Base-by-base conservation (phyloP, 495 filamentous ascomycete genomes). In the Trichoderma orchidacearum region DNA sequence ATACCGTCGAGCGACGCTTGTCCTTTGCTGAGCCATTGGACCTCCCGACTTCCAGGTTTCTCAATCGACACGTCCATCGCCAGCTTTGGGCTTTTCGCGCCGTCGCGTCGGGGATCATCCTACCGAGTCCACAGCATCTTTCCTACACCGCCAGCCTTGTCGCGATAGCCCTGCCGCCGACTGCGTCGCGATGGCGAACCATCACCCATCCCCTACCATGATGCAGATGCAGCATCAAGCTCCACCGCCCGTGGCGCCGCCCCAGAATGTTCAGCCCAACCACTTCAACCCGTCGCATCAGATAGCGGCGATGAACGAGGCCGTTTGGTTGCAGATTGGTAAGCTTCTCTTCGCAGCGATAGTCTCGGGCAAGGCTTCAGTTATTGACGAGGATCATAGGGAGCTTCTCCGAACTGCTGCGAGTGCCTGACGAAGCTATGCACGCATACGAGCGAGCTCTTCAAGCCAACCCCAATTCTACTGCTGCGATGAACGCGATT, bases 271-370 rank as follows among this genome's bases (percentile, higher is more conserved):
- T 13, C 64, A 59, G 6, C 62, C 67, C 6, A 62, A 64, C 52
- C 68, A 70, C 50, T 63, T 62, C 7, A 60, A 64, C 1, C 67
- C 73, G 41, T 68, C 69, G 55, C 75, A 76, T 30, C 74, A 77
- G 60, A 68, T 81, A 23, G 57, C 70, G 8, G 62, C 66, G 0
- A 65, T 88, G 30, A 98, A 92, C 65, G 93, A 97, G 68, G 76
- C 77, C 38, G 81, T 94, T n/a, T 98, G 93, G 93, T 79, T 95
- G 55, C 87, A 91, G 63, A 86, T 98, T 54, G 93, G 91, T 95
- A 82, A 81, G 60, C n/a, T n/a, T 36, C 29, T 31, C n/a, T 55
- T 4, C 36, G 23, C 6, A 32, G 12, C 31, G 41, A 12, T 34
- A 11, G n/a, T 53, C 18, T 11, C 25, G 25, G 8, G 53, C 15